Conservation (phyloP, 148 eudicot genomes). For the Camellia japonica region DNA sequence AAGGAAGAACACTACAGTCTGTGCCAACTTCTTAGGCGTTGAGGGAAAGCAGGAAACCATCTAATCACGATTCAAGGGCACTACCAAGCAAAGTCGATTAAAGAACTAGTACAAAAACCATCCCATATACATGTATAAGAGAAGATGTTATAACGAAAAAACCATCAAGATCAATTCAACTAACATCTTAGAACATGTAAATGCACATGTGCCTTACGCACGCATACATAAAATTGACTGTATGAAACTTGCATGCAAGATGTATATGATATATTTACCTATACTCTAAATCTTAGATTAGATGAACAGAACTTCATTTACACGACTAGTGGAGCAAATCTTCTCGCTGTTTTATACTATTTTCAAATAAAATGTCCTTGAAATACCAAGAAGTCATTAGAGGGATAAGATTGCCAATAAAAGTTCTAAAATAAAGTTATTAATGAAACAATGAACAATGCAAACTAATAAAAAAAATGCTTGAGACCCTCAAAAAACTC, state of each 20-base stretch:
- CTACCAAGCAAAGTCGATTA: neutral
- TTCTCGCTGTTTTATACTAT: neutral
- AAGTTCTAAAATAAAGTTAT: neutral
- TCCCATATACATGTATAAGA: neutral
- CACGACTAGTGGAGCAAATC: neutral
- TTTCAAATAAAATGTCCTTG: neutral
- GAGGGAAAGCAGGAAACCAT: conserved; percentile 80
- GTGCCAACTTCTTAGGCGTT: conserved; percentile 59
- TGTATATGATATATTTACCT: neutral
- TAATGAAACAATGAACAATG: neutral
- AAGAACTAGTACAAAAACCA: neutral
- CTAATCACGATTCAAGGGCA: conserved; percentile 24
- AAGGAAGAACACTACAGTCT: conserved; percentile 52
- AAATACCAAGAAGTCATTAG: neutral
- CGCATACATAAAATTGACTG: neutral
- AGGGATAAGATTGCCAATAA: neutral
- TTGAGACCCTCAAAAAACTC: too few relatives aligned
- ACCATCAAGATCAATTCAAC: neutral
- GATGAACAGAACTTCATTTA: neutral
- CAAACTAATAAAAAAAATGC: too few relatives aligned
- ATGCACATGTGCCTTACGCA: too few relatives aligned
- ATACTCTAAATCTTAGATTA: neutral
- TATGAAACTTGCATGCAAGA: neutral
- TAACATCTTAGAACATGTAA: neutral
- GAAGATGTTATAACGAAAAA: neutral